A percentile compares a stretch with the other conserved stretches of the same genome.
Conservation (phyloP, 106 monocot species). For the Posidonia australis region DNA sequence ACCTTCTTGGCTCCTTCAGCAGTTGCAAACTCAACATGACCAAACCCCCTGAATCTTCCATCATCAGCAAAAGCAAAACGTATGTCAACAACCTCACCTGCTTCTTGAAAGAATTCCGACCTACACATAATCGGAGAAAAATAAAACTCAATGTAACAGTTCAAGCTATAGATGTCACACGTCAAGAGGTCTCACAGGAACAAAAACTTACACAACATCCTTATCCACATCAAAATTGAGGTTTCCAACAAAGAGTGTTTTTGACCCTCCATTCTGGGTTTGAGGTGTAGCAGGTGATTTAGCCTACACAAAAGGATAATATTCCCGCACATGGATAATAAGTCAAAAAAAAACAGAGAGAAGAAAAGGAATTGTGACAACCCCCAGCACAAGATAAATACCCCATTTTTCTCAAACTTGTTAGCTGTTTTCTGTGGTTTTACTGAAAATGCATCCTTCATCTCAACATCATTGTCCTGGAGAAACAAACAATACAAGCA, state of each 20-base stretch:
- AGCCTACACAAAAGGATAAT: no score
- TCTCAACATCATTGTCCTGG: slow-evolving; percentile 43
- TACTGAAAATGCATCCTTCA: slow-evolving; percentile 33
- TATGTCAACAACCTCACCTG: slow-evolving; percentile 65
- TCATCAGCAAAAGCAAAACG: slow-evolving; percentile 47
- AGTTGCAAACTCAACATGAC: slow-evolving; percentile 81
- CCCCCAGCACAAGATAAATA: no score
- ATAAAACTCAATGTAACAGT: neutral
- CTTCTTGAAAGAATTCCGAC: slow-evolving; percentile 59
- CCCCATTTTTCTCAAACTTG: neutral
- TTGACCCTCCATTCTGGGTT: slow-evolving; percentile 32
- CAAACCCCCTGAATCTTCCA: slow-evolving; percentile 60
- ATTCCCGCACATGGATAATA: no score
- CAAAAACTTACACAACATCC: slow-evolving; percentile 52
- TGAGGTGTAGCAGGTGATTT: neutral
- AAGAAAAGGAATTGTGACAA: no score
- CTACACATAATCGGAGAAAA: slow-evolving; percentile 15
- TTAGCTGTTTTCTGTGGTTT: slow-evolving; percentile 4
- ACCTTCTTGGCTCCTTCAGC: slow-evolving; percentile 58
- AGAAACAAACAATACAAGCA: no score
- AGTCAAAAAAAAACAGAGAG: no score
- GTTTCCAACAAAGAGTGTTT: slow-evolving; percentile 74
- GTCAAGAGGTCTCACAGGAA: no score
- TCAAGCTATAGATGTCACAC: neutral
- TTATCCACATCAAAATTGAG: slow-evolving; percentile 32